Evolutionary conservation across 208 protist species (phyloP), one percentile per base, ranked within the genome.

Genomic region (Herpetomonas tarakana): DNA sequence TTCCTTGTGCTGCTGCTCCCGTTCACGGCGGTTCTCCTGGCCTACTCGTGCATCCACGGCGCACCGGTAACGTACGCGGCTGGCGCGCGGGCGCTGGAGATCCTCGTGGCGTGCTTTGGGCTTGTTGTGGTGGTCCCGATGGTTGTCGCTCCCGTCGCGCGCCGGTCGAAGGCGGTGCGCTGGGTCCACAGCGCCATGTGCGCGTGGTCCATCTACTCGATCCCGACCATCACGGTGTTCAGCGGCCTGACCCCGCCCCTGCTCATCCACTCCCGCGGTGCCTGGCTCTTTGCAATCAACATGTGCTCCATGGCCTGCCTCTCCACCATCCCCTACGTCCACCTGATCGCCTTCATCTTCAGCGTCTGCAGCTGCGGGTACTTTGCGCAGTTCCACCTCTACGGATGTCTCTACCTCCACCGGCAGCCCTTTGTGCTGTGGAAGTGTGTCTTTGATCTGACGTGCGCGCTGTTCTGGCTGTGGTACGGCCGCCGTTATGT

Each of bases 171-270:
- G 1, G 21, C 62, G 1, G 54, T 74, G 52, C 75, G 69, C 61
- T 60, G 69, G 50, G 53, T 77, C 19, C 71, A 86, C 75, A 65
- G 58, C 52, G 74, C 77, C n/a, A 51, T 81, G 35, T 86, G 78
- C 54, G 65, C 65, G 71, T 91, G 67, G 46, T 24, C 55, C 18
- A 63, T 88, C 12, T 93, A 88, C 57, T 91, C 82, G 39, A 82
- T 93, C 56, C 87, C 87, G n/a, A 91, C 87, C 41, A 59, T 75
- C 58, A 78, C 78, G 2, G 74, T 91, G 18, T 46, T 86, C 14
- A 53, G 62, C 29, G 77, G 78, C 19, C 11, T 81, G 27, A 61
- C 69, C 6, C 71, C 80, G 2, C 71, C 74, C 27, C 67, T 87
- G n/a, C 3, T 91, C 31, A 54, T 82, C n/a, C 49, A 78, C 26